Percentiles rank a stretch among this genome's conserved stretches.
These are phyloP conservation scores for Cardiospermum halicacabum DNA, from an alignment of 345 rosid genomes.

Conservation along the genomic window DNA sequence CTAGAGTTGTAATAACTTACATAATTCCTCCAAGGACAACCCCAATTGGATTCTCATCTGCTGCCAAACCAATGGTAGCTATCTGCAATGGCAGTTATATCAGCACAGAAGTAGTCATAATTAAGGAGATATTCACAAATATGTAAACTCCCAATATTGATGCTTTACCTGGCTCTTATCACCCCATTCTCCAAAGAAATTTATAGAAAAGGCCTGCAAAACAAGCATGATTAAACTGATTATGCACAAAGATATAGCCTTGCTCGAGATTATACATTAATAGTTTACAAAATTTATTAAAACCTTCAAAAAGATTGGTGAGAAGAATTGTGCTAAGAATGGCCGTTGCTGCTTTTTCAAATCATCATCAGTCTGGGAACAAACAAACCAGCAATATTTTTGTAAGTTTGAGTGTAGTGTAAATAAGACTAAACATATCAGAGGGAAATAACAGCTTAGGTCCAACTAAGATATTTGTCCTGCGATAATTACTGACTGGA, in stretches of 20 bases:
- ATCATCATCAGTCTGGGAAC: slow-evolving; percentile 61
- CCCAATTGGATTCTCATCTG: slow-evolving; percentile 87
- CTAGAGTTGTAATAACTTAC: slow-evolving; percentile 35
- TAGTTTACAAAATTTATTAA: not conserved
- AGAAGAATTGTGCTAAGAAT: slow-evolving; percentile 67
- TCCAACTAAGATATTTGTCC: not conserved
- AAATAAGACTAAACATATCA: not conserved
- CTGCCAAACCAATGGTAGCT: slow-evolving; percentile 94
- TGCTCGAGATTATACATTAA: not conserved
- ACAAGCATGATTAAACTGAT: slow-evolving; percentile 15
- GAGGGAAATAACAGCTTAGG: not conserved
- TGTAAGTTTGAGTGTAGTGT: not conserved
- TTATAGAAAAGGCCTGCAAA: slow-evolving; percentile 88
- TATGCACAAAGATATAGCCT: slow-evolving; percentile 1
- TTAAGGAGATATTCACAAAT: not conserved
- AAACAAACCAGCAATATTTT: slow-evolving; percentile 5
- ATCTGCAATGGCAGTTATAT: slow-evolving; percentile 44
- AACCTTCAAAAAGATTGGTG: slow-evolving; percentile 90
- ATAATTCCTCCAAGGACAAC: slow-evolving; percentile 84
- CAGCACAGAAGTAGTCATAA: slow-evolving; percentile 5
- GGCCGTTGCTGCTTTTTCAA: slow-evolving; percentile 63
- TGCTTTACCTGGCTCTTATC: slow-evolving; percentile 87
- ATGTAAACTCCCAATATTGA: not conserved
- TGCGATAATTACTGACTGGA: not conserved
- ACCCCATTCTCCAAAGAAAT: slow-evolving; percentile 97